Evolutionary conservation across 2,329 filamentous ascomycete genomes (phyloP).

Genomic region (Aspergillus glaucus): DNA sequence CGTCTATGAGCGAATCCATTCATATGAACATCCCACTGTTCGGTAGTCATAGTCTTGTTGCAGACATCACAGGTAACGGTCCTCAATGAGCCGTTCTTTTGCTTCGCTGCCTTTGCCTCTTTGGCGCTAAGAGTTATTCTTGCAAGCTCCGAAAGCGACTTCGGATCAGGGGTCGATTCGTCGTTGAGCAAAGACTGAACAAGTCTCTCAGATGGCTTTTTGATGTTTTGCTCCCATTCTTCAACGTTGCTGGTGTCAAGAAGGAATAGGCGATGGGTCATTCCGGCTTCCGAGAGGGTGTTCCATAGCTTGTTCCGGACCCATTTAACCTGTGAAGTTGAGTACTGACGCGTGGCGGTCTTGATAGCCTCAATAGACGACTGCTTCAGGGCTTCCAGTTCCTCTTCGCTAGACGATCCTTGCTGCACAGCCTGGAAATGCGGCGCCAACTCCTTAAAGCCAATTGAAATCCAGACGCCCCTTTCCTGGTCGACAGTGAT

Average conservation of each 20-base stretch:
- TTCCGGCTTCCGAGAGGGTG: constrained; percentile 52
- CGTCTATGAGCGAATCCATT: constrained; percentile 54
- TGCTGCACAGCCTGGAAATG: constrained; percentile 53
- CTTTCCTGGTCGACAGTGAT: constrained; percentile 61
- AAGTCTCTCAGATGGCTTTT: constrained; percentile 57
- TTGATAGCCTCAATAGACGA: constrained; percentile 69
- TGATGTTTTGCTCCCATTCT: constrained; percentile 59
- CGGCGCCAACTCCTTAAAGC: constrained; percentile 81
- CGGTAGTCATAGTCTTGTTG: constrained; percentile 48
- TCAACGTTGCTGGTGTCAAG: constrained; percentile 69
- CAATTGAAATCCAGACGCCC: constrained; percentile 95
- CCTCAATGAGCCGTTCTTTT: constrained; percentile 44
- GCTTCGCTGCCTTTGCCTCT: constrained; percentile 43
- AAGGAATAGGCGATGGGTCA: constrained; percentile 60
- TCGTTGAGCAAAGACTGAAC: constrained; percentile 58
- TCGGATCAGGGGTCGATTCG: constrained; percentile 47
- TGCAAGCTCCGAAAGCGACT: constrained; percentile 54
- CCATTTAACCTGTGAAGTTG: constrained; percentile 77
- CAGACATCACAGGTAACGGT: constrained; percentile 64
- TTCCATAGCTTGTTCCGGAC: constrained; percentile 76
- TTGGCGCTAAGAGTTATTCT: constrained; percentile 53
- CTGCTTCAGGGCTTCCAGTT: constrained; percentile 51
- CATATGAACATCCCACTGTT: constrained; percentile 54
- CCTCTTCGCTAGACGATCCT: constrained; percentile 18
- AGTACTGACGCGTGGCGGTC: constrained; percentile 78